Evolutionary conservation across 2,329 filamentous ascomycete species (phyloP).

Genomic region (Ophiocordyceps camponoti-saundersi): DNA sequence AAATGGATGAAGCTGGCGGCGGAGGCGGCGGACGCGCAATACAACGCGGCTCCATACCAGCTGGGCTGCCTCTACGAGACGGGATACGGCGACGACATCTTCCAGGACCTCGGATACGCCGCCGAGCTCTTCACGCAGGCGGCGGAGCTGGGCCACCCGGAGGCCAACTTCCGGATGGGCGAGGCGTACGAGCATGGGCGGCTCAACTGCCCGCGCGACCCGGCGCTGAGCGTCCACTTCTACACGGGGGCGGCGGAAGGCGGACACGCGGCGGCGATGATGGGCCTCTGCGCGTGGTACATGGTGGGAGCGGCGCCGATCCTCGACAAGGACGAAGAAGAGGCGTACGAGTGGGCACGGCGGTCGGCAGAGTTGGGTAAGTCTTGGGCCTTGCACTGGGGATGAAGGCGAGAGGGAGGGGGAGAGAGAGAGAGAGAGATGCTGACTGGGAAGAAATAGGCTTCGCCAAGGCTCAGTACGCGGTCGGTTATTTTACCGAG

Average conservation of each 20-base stretch:
- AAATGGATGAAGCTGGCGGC: constrained; percentile 93
- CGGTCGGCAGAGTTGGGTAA: constrained; percentile 72
- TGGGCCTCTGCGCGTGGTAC: constrained; percentile 98
- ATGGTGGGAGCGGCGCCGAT: constrained; percentile 87
- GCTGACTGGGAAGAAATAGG: constrained; percentile 23
- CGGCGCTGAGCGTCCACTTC: constrained; percentile 88
- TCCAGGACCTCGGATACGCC: constrained; percentile 77
- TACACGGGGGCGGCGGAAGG: constrained; percentile 84
- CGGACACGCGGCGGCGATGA: constrained; percentile 79
- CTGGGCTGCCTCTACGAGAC: constrained; percentile 77
- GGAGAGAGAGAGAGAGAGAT: too few species aligned
- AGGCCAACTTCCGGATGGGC: constrained; percentile 79
- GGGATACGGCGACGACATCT: constrained; percentile 88
- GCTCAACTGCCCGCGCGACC: constrained; percentile 74
- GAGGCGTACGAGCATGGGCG: constrained; percentile 91
- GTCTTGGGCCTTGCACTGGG: too few species aligned
- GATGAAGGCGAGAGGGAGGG: too few species aligned
- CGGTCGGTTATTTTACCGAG: constrained; percentile 92
- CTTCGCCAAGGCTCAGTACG: constrained; percentile 68
- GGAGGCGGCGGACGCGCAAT: constrained; percentile 78
- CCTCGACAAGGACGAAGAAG: constrained; percentile 84
- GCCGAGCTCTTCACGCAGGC: constrained; percentile 90
- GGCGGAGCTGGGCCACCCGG: constrained; percentile 75
- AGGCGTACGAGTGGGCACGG: constrained; percentile 92
- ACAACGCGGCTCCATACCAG: constrained; percentile 86